Base-by-base conservation (phyloP, 208 protist genomes). In the Zelonia costaricensis region DNA sequence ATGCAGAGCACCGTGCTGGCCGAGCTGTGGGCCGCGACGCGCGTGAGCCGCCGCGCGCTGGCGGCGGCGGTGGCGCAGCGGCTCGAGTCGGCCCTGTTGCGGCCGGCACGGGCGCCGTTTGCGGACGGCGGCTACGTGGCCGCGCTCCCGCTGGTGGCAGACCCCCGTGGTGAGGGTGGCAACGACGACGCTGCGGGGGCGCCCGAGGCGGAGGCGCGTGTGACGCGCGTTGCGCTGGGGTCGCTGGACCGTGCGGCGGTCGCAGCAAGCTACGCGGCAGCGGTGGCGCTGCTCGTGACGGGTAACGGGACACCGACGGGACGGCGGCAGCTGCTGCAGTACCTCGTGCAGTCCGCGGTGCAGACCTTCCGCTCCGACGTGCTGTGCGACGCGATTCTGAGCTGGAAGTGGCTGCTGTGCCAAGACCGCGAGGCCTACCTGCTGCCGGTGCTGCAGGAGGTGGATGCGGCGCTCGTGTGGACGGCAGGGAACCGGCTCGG, bases 321-420 rank as follows among this genome's bases (percentile, higher is more conserved):
- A 1, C 63, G 67, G 20, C 44, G 72, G 49, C 62, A 83, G 62
- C 74, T 91, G 31, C 58, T 95, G n/a, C 74, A 69, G 36, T 76
- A 73, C 62, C 56, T 92, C 39, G 83, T 92, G 43, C 81, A 87
- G 49, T 74, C 76, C 9, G 76, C 89, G 1, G 76, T 95, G 18
- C 73, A 77, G 40, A 61, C 79, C 35, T 90, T 91, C 56, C 59
- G 75, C 71, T 78, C 64, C 23, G 70, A 80, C 52, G 42, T 76
- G 52, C 64, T 91, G 40, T 56, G 70, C 18, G 69, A 78, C 15
- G 89, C 84, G n/a, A 76, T 83, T 39, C 59, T 77, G 39, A 51
- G 78, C 58, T 92, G 86, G 85, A 71, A 62, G 31, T 92, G 85
- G 86, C 59, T 95, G 65, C 67, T 92, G 31, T 75, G 72, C 54